A percentile compares a stretch with the other conserved stretches of the same genome.
Evolutionary conservation across 495 filamentous ascomycete genomes (phyloP).

Genomic region (Penicillium verhagenii): DNA sequence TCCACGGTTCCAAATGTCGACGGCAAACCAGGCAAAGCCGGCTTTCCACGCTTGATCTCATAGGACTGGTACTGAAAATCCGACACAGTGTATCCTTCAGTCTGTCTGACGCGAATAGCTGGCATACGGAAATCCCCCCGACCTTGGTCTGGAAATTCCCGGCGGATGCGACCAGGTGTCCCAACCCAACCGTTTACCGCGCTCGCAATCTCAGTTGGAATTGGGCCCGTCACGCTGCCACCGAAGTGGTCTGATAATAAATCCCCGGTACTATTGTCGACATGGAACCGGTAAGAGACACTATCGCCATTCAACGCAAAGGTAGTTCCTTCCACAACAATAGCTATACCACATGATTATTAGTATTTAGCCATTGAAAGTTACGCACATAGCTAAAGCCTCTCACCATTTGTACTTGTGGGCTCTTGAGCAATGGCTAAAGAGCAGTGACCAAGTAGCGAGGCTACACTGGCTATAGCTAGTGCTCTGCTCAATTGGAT

Average conservation of each 20-base stretch:
- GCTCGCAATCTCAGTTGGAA: constrained; percentile 39
- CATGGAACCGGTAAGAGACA: constrained; percentile 55
- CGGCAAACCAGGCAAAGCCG: constrained; percentile 45
- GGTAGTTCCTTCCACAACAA: constrained; percentile 43
- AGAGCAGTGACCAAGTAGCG: neutral
- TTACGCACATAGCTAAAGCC: neutral
- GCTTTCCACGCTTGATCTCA: constrained; percentile 44
- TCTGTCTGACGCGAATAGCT: constrained; percentile 51
- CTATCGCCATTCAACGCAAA: constrained; percentile 50
- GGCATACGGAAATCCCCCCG: constrained; percentile 54
- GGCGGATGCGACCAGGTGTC: constrained; percentile 43
- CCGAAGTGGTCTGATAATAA: constrained; percentile 54
- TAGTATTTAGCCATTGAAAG: neutral
- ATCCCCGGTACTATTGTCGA: constrained; percentile 48
- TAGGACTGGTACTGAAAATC: constrained; percentile 48
- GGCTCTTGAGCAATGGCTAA: neutral
- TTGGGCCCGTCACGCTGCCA: constrained; percentile 29
- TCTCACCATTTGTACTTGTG: neutral
- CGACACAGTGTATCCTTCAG: constrained; percentile 50
- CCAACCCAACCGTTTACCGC: constrained; percentile 48
- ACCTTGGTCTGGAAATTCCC: constrained; percentile 56
- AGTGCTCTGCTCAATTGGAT: neutral
- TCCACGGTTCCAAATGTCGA: constrained; percentile 47
- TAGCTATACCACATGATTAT: constrained; percentile 22
- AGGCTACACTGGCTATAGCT: neutral